Base-by-base conservation (phyloP, 371 early-diverging fungal genomes). In the Nematocida major region DNA sequence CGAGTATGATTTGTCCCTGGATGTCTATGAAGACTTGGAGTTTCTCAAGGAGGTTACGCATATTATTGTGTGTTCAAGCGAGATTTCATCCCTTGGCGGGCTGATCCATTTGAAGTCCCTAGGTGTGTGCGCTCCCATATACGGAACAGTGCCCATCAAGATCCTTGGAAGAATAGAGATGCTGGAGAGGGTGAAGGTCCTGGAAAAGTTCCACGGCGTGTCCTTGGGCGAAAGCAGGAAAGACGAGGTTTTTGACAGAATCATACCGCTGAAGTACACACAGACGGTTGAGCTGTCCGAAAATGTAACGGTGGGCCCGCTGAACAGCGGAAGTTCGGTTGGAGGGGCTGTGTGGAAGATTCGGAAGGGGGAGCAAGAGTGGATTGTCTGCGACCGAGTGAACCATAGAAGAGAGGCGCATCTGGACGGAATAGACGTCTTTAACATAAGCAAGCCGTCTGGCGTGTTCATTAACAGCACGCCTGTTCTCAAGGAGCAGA, bases 321-420 rank as follows among this genome's bases (percentile, higher is more conserved):
- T 90, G 82, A 87, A 90, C 40, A 94, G 95, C 18, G 99, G 97
- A 4, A 93, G 95, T 81, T 90, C 94, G 0, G 86, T 96, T 54
- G 99, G 99, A 79, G 97, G 95, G 45, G 90, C 94, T 0, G 86
- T 97, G 32, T 98, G 94, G 95, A 92, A 91, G 79, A 92, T 98
- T 61, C 89, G 89, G 67, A 92, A 91, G 80, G 93, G 91, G 59
- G 88, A 90, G 4, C 93, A 96, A 66, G 89, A 90, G 24, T 91
- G 97, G 70, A 86, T 96, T 1, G 92, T 97, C 80, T 93, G 93
- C 0, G 92, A 93, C 30, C 92, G 95, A 81, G 91, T 90, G 80
- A 96, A 96, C 82, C 94, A 95, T 84, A 87, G 89, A 68, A 91
- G 90, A 80, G 97, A 96, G 85, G 86, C 88, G 40, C 83, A 80